Percentiles rank a stretch among this genome's conserved stretches.
Evolutionary conservation across 2,329 filamentous ascomycete genomes (phyloP).

Genomic region (Trichocomaceae sp.): DNA sequence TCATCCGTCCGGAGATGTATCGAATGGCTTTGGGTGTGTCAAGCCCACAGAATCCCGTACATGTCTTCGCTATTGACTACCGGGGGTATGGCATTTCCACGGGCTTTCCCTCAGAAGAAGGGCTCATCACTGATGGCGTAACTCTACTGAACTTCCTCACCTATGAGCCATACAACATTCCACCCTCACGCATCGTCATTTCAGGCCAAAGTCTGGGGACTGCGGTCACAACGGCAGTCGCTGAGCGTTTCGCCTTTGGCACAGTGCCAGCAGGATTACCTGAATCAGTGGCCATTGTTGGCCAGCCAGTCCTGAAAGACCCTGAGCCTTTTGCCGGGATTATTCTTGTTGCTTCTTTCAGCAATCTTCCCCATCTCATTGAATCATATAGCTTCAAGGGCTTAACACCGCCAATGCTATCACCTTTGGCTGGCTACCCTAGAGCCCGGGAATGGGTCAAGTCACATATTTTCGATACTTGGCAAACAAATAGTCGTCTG

Average conservation of each 20-base stretch:
- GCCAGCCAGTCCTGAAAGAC: slow-evolving; percentile 37
- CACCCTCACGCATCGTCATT: slow-evolving; percentile 67
- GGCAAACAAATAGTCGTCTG: slow-evolving; percentile 66
- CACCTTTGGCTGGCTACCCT: slow-evolving; percentile 64
- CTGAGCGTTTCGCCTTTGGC: slow-evolving; percentile 59
- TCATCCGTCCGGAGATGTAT: slow-evolving; percentile 68
- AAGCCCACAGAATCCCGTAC: slow-evolving; percentile 54
- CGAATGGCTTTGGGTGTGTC: slow-evolving; percentile 68
- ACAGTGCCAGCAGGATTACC: slow-evolving; percentile 11
- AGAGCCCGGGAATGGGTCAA: slow-evolving; percentile 56
- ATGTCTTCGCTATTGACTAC: slow-evolving; percentile 86
- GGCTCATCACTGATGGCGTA: slow-evolving; percentile 72
- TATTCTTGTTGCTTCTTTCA: slow-evolving; percentile 74
- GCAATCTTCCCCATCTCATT: slow-evolving; percentile 64
- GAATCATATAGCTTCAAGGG: slow-evolving; percentile 74
- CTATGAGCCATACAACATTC: slow-evolving; percentile 55
- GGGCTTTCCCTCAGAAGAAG: slow-evolving; percentile 71
- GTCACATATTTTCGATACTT: slow-evolving; percentile 66
- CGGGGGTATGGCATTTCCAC: slow-evolving; percentile 78
- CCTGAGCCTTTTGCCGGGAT: slow-evolving; percentile 67
- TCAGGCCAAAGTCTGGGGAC: slow-evolving; percentile 86
- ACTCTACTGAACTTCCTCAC: slow-evolving; percentile 62
- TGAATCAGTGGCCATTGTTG: slow-evolving; percentile 9
- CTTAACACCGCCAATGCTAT: slow-evolving; percentile 65
- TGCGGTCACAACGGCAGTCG: slow-evolving; percentile 68